Evolutionary conservation across 257 asterid species (phyloP).

Genomic region (Solanum bulbocastanum): DNA sequence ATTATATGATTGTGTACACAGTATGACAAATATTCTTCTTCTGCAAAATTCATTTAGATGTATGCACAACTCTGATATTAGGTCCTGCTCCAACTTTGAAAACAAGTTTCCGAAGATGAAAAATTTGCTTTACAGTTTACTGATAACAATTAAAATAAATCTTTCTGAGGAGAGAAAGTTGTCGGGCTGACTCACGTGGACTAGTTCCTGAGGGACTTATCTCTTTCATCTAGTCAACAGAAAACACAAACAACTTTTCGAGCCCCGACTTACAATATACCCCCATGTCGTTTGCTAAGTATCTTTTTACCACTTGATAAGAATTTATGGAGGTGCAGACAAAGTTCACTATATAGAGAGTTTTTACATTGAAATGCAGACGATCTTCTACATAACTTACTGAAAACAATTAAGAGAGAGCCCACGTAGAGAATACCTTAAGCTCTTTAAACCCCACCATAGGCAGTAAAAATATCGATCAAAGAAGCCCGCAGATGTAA

Average conservation of each 20-base stretch:
- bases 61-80: not conserved
- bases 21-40: not conserved
- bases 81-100: not conserved
- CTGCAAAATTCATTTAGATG: not conserved
- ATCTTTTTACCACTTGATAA: not conserved
- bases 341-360: not conserved
- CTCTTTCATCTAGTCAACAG: not conserved
- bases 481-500: constrained; percentile 33
- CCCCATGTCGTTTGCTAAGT: not conserved
- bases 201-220: not conserved
- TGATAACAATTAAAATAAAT: not conserved
- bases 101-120: not conserved
- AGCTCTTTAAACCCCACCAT: constrained; percentile 77
- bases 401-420: not conserved
- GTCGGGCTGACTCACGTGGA: not conserved
- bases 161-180: not conserved
- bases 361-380: not conserved
- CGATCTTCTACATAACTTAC: not conserved
- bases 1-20: not conserved
- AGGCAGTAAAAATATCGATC: constrained; percentile 69
- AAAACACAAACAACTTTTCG: not conserved
- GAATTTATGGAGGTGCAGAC: not conserved
- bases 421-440: constrained; percentile 31
- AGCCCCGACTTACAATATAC: not conserved
- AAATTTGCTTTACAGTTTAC: not conserved